A percentile compares a stretch with the other conserved stretches of the same genome.
phyloP scores from a whole-genome alignment of 257 asterid species.

The Eucommia ulmoides region DNA sequence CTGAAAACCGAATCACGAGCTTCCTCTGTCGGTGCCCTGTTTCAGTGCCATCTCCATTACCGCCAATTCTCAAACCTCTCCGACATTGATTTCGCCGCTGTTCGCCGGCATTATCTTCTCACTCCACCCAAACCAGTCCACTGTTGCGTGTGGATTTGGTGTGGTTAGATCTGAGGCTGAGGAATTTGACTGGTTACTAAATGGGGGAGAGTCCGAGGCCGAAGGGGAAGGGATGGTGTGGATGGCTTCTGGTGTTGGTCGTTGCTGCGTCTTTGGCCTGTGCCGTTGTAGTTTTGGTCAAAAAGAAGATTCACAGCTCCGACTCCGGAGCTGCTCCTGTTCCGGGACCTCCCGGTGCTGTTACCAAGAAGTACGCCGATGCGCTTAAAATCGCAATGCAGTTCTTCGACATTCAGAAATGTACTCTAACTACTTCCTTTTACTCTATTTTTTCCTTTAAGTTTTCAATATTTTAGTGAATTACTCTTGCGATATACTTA shows the following conservation, averaged over 20 bases:
- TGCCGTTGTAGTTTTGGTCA: constrained; percentile 22
- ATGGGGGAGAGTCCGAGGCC: constrained; percentile 41
- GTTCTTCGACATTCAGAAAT: constrained; percentile 76
- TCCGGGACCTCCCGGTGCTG: constrained; percentile 54
- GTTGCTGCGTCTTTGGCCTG: constrained; percentile 34
- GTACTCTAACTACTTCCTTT: constrained; percentile 27
- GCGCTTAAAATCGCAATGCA: constrained; percentile 67
- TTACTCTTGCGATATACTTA: no score
- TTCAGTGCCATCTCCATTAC: no score
- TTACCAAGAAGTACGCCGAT: constrained; percentile 43
- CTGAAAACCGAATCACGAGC: no score
- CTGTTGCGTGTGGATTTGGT: constrained; percentile 6
- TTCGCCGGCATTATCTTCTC: no score
- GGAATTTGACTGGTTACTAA: background rate
- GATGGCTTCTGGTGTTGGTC: constrained; percentile 36
- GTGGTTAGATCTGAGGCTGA: background rate
- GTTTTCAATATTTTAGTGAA: no score
- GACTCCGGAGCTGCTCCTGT: constrained; percentile 50
- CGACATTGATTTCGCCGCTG: no score
- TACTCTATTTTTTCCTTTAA: background rate
- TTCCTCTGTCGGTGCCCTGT: no score
- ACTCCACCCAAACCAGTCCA: no score
- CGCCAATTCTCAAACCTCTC: no score
- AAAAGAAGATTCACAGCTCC: constrained; percentile 25
- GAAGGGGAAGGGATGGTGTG: constrained; percentile 32